Evolutionary conservation across 305 asterid species (phyloP), one percentile per base, ranked within the genome.

Genomic region (Fraxinus greggii): DNA sequence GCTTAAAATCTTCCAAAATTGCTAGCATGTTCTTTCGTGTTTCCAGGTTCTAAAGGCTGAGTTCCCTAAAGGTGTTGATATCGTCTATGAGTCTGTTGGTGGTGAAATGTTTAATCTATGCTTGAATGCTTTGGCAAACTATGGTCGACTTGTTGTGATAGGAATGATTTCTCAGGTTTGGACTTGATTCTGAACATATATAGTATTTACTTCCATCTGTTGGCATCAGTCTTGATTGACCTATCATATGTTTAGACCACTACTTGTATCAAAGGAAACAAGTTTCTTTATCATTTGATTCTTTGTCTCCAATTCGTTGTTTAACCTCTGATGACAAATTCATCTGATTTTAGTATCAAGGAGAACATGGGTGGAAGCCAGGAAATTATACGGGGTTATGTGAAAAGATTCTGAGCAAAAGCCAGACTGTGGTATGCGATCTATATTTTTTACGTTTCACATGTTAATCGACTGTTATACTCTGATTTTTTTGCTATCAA

Each of bases 91-190:
- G 88, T 94, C 99, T 51, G 98, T 96, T 72, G 99, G 99, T 26
- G 99, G 99, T 67, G 93, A 91, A 72, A 96, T 94, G 98, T 96
- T 94, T 79, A 87, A 94, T 86, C 77, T 91, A 70, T 94, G 98
- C 92, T 84, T 96, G 88, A 94, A 96, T 87, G 97, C 98, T 32
- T 86, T 96, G 89, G 94, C 97, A 54, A 85, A 84, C 81, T 93
- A 92, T 76, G 99, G 99, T 32, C 97, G 87, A 82, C 98, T 96
- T 77, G 89, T 96, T 80, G 99, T 96, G 78, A 94, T 96, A 73
- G 99, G 99, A 85, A 93, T 94, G 98, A 91, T 93, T 79, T 96
- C 99, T 87, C 98, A 96, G 99, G 99, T 96, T 79, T 26, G 88
- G 17, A 45, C 80, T 73, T 77, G 72, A 72, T 69, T 15, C 33